A percentile compares a stretch with the other conserved stretches of the same genome.
Conservation (phyloP, 495 filamentous ascomycete species). For the Annulohypoxylon moriforme region DNA sequence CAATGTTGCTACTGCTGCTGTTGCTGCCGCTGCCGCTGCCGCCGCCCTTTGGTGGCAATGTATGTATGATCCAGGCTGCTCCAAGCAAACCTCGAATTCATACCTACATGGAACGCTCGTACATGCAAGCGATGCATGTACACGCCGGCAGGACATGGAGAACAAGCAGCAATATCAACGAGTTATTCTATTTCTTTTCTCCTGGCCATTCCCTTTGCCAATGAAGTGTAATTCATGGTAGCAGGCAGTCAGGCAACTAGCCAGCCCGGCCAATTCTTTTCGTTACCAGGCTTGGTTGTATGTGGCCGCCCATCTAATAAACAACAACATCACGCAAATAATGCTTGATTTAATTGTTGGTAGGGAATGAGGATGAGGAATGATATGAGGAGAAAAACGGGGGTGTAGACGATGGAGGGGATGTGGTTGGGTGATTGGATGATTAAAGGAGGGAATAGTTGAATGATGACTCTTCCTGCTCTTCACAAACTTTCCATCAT, state of each 20-base stretch:
- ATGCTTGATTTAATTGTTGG: slow-evolving; percentile 17
- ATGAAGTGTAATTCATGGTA: neutral
- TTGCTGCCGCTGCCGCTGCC: slow-evolving; percentile 9
- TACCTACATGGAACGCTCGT: neutral
- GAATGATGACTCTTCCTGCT: slow-evolving; percentile 19
- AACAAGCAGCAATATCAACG: neutral
- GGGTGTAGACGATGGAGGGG: neutral
- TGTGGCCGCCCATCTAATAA: slow-evolving; percentile 23
- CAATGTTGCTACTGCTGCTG: slow-evolving; percentile 16
- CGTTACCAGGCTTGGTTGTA: slow-evolving; percentile 20
- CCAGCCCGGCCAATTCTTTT: slow-evolving; percentile 2
- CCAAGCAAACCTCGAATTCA: slow-evolving; percentile 28
- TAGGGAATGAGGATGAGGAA: slow-evolving; percentile 13
- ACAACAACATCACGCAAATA: slow-evolving; percentile 20
- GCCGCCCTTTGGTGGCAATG: slow-evolving; percentile 34
- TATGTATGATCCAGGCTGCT: slow-evolving; percentile 4
- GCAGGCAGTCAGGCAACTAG: slow-evolving; percentile 1
- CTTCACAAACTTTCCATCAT: slow-evolving; percentile 19
- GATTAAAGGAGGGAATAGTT: slow-evolving; percentile 16
- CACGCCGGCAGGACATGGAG: slow-evolving; percentile 4
- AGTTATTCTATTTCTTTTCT: slow-evolving; percentile 5
- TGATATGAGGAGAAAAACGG: neutral
- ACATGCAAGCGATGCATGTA: slow-evolving; percentile 7
- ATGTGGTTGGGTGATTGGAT: slow-evolving; percentile 9
- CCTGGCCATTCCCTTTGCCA: neutral